These are phyloP conservation scores for Aspergillus udagawae DNA, from an alignment of 2,329 filamentous ascomycete genomes.

Conservation along the genomic window DNA sequence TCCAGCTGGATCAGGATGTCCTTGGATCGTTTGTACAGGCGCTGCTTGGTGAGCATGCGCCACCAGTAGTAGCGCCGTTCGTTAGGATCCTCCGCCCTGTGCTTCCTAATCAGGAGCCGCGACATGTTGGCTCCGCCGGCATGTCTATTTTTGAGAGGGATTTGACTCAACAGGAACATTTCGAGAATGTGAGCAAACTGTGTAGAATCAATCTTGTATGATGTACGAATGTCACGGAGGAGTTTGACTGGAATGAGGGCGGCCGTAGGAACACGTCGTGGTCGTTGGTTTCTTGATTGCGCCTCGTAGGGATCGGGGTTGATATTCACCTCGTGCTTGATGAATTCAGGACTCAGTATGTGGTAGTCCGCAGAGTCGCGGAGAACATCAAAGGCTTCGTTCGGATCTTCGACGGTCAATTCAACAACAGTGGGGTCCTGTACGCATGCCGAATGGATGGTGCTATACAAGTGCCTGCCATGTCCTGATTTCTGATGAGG, in stretches of 20 bases:
- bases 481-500: conserved; percentile 79
- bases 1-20: conserved; percentile 59
- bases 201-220: conserved; percentile 56
- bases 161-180: conserved; percentile 58
- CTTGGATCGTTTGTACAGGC: conserved; percentile 57
- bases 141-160: conserved; percentile 48
- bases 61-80: conserved; percentile 63
- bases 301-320: conserved; percentile 40
- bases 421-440: conserved; percentile 68
- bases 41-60: conserved; percentile 60
- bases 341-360: conserved; percentile 50
- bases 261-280: conserved; percentile 46
- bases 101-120: conserved; percentile 46
- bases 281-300: conserved; percentile 32
- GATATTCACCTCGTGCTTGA: conserved; percentile 46
- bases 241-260: conserved; percentile 51
- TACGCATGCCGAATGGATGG: conserved; percentile 69
- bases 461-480: conserved; percentile 74
- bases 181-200: conserved; percentile 62
- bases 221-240: conserved; percentile 47
- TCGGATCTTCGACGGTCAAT: conserved; percentile 91
- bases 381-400: conserved; percentile 62
- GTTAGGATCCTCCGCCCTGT: conserved; percentile 47
- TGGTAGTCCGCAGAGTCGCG: conserved; percentile 60
- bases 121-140: conserved; percentile 48